Evolutionary conservation across 352 stramenopile genomes (phyloP), one percentile per base, ranked within the genome.

Genomic region (Phytophthora tubulina): DNA sequence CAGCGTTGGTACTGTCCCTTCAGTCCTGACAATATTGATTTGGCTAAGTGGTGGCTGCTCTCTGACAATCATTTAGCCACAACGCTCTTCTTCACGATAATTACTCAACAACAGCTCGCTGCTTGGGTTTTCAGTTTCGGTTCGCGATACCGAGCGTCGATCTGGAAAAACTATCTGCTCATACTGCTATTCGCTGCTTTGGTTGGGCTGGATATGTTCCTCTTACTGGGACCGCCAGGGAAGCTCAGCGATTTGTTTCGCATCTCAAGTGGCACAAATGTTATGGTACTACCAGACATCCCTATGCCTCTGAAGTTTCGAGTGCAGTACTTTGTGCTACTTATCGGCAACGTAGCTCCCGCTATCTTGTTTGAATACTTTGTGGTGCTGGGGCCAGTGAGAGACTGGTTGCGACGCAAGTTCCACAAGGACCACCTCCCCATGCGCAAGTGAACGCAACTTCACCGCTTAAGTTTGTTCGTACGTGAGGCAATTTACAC

Each of bases 401-500:
- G 78, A 67, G 67, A 86, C 71, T 87, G 76, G 70, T 69, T 91
- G 49, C 72, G 83, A 52, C 59, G 42, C 53, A 81, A 75, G 45
- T 90, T 77, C 58, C 76, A 91, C 74, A 86, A 80, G 63, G 80
- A 92, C 49, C 70, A 81, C 32, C 65, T 91, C 30, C 51, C 71
- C 17, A 74, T 92, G 66, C 62, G 66, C 6, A 75, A 78, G 33
- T 88, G 72, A 75, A 17, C 11, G 10, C 5, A 52, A 13, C 38
- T 4, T 27, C 15, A n/a, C 41, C 41, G 21, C 41, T 46, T 46
- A 21, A 46, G 21, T 46, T 21, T 21, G 21, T 21, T 27, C 21
- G 21, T 27, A 27, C 21, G 21, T 27, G 21, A 27, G 21, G 21
- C 21, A 27, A 27, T 27, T 27, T 27, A 27, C 21, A 27, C 21